Evolutionary conservation across 345 rosid genomes (phyloP), one percentile per base, ranked within the genome.

Genomic region (Pugionium cornutum): DNA sequence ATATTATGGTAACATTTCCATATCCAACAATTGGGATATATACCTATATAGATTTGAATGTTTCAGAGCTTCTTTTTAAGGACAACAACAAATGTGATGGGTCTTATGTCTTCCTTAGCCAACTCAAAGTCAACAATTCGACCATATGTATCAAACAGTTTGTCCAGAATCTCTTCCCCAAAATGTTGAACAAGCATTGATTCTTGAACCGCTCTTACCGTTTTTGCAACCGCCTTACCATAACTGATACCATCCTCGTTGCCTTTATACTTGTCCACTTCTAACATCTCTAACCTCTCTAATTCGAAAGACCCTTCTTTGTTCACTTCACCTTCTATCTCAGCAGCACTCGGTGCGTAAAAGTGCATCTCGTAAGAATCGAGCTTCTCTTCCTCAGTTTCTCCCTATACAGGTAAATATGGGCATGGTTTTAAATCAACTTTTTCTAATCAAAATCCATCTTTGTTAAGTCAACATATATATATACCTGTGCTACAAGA

Each of bases 171-270:
- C 44, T 77, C 83, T 48, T 81, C 82, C 4, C 92, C 97, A 62
- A 92, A 92, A 51, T 89, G 91, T 55, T 76, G 72, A 48, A 54
- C 31, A 52, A 89, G 74, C 91, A 88, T 83, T 43, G 96, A 62
- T 74, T 84, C 98, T 70, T 89, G 98, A 69, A 92, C 73, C 2
- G 97, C 95, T 80, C 97, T 82, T 50, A 92, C 89, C 0, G 94
- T 76, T 77, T 69, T 83, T 0, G 96, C 98, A 49, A 85, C 83
- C 4, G 53, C 75, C 26, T 45, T 69, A 34, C 98, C 98, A 30
- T 82, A 89, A 76, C 87, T 82, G 35, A 35, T 61, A 2, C 73
- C 79, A 31, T 7, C 66, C 43, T 54, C 62, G 29, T 47, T 47
- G 18, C 41, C 62, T 2, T 59, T 74, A 1, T 77, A 68, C 55